Conservation (phyloP, 176 grass and related monocot genomes). For the Rhynchospora tenuis region DNA sequence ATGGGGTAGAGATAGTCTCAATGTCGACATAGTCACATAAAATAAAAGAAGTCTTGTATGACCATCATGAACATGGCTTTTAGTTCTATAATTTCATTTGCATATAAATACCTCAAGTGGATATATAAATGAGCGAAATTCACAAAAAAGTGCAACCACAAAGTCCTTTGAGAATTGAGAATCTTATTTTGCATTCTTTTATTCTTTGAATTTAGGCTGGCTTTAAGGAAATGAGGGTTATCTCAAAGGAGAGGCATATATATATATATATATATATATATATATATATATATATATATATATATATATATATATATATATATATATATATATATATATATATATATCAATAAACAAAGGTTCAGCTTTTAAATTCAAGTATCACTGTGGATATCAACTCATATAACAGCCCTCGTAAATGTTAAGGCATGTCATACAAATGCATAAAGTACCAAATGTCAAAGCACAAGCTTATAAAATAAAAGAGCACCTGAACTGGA, state of each 20-base stretch:
- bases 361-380: not conserved
- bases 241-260: not conserved
- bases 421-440: not conserved
- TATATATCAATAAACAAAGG: not conserved
- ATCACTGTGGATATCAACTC: not conserved
- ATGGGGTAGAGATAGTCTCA: not conserved
- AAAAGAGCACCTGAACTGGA: conserved; percentile 70
- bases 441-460: not conserved
- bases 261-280: not conserved
- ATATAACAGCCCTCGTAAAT: not conserved
- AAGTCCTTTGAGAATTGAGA: not conserved
- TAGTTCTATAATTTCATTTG: not conserved
- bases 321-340: not conserved
- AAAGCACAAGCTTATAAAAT: not conserved
- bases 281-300: not conserved
- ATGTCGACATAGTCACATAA: not conserved
- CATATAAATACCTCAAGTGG: not conserved
- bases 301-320: not conserved
- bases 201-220: not conserved
- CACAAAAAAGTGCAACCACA: not conserved
- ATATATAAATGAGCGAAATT: not conserved
- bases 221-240: not conserved
- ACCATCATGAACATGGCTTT: not conserved
- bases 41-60: not conserved
- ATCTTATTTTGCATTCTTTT: not conserved